These are phyloP conservation scores for Phytopythium chamaehyphon DNA, from an alignment of 352 stramenopile species.

Conservation along the genomic window DNA sequence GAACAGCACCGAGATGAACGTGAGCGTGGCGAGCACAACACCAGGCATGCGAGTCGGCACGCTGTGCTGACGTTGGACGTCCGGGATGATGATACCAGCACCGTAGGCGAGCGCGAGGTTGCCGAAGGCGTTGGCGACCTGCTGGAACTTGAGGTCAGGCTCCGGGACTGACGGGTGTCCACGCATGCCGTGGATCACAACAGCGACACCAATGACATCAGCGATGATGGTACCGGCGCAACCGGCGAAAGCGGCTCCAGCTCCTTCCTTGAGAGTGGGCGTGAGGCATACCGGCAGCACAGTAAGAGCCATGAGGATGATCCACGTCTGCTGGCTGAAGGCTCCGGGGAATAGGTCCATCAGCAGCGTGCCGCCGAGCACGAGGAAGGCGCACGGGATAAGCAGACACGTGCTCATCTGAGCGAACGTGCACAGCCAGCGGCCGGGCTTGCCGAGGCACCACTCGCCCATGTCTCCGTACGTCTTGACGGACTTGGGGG, in stretches of 20 bases:
- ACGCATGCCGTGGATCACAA: conserved; percentile 22
- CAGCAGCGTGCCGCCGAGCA: conserved; percentile 25
- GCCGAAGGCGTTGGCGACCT: conserved; percentile 26
- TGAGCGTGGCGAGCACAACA: conserved; percentile 25
- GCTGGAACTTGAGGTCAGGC: conserved; percentile 22
- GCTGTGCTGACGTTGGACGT: conserved; percentile 15
- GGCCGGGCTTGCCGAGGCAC: conserved; percentile 29
- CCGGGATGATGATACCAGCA: conserved; percentile 33
- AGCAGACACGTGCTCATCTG: conserved; percentile 29
- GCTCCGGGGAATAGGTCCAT: conserved; percentile 23
- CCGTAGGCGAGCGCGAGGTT: conserved; percentile 36
- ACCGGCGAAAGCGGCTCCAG: conserved; percentile 25
- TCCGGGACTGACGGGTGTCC: conserved; percentile 13
- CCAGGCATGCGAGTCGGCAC: conserved; percentile 20
- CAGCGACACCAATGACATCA: conserved; percentile 22
- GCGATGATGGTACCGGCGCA: conserved; percentile 36
- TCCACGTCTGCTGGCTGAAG: conserved; percentile 28
- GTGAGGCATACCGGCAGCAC: conserved; percentile 34
- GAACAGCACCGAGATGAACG: conserved; percentile 28
- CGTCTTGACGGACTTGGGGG: conserved; percentile 32
- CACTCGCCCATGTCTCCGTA: conserved; percentile 51
- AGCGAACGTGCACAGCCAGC: conserved; percentile 26
- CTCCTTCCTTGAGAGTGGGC: conserved; percentile 35
- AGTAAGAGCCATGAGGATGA: conserved; percentile 34
- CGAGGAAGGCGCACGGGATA: conserved; percentile 25